phyloP scores from a whole-genome alignment of 2,329 filamentous ascomycete genomes.

The Ceratocystis albifundus region DNA sequence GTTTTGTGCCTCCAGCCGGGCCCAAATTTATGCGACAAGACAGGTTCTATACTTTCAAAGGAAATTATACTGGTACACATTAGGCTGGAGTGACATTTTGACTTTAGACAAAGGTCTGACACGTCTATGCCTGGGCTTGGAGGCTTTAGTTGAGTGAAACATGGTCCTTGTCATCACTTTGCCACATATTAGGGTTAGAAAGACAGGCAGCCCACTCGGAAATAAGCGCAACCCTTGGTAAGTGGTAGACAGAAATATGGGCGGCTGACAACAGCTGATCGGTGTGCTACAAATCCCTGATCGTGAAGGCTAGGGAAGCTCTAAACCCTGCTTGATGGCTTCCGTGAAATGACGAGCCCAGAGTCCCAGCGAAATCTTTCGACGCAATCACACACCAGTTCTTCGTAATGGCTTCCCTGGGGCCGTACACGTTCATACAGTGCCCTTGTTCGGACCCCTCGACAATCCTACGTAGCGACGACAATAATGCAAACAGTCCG shows the following conservation, averaged over 20 bases:
- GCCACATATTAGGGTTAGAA: background rate
- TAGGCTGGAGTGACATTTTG: background rate
- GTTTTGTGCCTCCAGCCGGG: background rate
- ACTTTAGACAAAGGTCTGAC: slow-evolving; percentile 2
- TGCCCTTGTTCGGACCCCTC: slow-evolving; percentile 50
- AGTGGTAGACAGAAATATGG: background rate
- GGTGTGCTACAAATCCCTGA: background rate
- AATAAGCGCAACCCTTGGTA: too few species aligned
- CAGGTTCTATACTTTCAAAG: background rate
- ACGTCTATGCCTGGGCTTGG: background rate
- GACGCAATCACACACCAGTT: slow-evolving; percentile 28
- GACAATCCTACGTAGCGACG: slow-evolving; percentile 25
- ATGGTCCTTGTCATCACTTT: background rate
- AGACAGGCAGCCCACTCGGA: background rate
- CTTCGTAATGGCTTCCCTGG: slow-evolving; percentile 12
- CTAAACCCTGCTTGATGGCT: background rate
- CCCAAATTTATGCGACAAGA: background rate
- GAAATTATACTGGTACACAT: background rate
- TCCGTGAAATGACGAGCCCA: background rate
- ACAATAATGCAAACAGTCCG: background rate
- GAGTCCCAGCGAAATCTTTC: slow-evolving; percentile 31
- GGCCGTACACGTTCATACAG: slow-evolving; percentile 54
- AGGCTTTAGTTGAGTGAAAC: background rate
- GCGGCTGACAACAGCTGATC: background rate
- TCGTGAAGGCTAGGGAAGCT: slow-evolving; percentile 8